These are phyloP conservation scores for Medicago ruthenica DNA, from an alignment of 306 rosid genomes.

Conservation along the genomic window DNA sequence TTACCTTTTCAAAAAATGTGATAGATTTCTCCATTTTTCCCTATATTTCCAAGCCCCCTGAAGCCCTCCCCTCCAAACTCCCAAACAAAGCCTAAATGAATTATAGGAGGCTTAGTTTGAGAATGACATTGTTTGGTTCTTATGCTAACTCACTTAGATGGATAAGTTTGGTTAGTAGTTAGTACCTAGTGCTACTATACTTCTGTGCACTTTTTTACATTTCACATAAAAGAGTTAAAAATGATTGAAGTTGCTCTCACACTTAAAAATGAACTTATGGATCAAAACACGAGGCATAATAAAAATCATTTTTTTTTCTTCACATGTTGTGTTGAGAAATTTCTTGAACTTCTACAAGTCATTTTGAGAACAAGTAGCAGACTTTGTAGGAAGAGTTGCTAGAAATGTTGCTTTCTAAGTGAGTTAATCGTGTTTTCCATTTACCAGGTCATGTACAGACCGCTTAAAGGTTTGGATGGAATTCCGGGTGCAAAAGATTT, in stretches of 20 bases:
- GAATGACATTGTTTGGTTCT: conserved; percentile 5
- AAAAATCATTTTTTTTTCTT: not conserved
- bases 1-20: too few species aligned
- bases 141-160: not conserved
- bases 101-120: not conserved
- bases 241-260: conserved; percentile 6
- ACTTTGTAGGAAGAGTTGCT: conserved; percentile 2
- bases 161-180: conserved; percentile 6
- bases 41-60: too few species aligned
- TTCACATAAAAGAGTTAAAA: conserved; percentile 6
- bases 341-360: conserved; percentile 25
- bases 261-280: not conserved
- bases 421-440: conserved; percentile 38
- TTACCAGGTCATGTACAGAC: conserved; percentile 81
- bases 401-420: not conserved
- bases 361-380: conserved; percentile 18
- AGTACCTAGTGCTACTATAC: not conserved
- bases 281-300: not conserved
- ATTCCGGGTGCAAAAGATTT: conserved; percentile 73
- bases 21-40: too few species aligned
- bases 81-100: not conserved
- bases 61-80: too few species aligned
- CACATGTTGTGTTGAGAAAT: not conserved
- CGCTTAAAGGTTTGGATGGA: conserved; percentile 71
- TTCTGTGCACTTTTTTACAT: not conserved